Evolutionary conservation across 345 rosid genomes (phyloP).

Genomic region (Garcia nutans): DNA sequence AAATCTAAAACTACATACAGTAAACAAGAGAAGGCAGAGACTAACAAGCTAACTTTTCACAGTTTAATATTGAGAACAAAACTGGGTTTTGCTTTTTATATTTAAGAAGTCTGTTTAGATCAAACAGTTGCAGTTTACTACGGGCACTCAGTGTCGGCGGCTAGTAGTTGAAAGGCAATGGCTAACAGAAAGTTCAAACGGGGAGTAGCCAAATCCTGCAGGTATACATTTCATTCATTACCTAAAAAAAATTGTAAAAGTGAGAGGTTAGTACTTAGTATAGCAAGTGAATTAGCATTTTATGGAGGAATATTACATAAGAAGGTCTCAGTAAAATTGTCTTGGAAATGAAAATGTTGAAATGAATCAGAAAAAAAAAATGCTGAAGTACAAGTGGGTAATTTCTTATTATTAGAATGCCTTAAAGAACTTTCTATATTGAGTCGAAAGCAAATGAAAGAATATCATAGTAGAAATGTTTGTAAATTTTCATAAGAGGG

Average conservation of each 20-base stretch:
- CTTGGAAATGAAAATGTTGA: neutral
- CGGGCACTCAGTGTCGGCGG: no score
- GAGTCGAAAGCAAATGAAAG: constrained; percentile 2
- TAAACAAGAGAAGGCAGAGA: neutral
- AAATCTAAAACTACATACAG: neutral
- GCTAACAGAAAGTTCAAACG: no score
- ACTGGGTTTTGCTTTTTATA: neutral
- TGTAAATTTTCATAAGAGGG: neutral
- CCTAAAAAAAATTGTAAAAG: neutral
- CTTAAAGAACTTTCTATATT: neutral
- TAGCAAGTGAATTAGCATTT: neutral
- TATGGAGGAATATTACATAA: neutral
- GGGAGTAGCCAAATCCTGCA: no score
- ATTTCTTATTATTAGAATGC: neutral
- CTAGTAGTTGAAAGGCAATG: no score
- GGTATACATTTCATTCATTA: constrained; percentile 4
- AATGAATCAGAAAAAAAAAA: neutral
- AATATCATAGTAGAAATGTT: constrained; percentile 12
- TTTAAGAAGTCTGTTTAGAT: neutral
- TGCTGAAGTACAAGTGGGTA: neutral
- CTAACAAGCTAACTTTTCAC: neutral
- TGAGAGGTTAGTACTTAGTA: neutral
- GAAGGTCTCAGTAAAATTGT: neutral
- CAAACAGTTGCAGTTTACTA: no score
- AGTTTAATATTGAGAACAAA: neutral